These are phyloP conservation scores for Candida sp. DNA, from an alignment of 1,139 yeast species.

Conservation along the genomic window DNA sequence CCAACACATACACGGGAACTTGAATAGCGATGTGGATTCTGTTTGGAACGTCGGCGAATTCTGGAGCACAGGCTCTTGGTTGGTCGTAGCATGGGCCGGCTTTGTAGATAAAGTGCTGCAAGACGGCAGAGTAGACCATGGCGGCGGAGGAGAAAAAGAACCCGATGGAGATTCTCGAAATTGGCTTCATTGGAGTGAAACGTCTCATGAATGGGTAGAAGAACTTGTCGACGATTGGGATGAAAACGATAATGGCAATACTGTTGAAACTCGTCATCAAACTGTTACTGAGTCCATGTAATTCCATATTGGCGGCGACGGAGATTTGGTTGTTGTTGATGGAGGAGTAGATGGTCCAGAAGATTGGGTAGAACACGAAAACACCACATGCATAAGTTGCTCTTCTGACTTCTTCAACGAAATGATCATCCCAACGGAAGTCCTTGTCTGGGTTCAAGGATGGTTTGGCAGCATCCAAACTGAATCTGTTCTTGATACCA, in stretches of 20 bases:
- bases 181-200: slow-evolving; percentile 64
- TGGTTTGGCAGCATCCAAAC: slow-evolving; percentile 59
- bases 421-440: slow-evolving; percentile 61
- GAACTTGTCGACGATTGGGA: slow-evolving; percentile 57
- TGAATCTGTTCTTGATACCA: slow-evolving; percentile 51
- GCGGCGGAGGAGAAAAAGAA: slow-evolving; percentile 71
- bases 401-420: slow-evolving; percentile 65
- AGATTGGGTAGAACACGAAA: slow-evolving; percentile 61
- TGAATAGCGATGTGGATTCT: slow-evolving; percentile 62
- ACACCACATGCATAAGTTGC: slow-evolving; percentile 65
- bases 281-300: slow-evolving; percentile 68
- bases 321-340: background rate
- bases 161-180: slow-evolving; percentile 75
- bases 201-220: slow-evolving; percentile 59
- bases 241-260: slow-evolving; percentile 59
- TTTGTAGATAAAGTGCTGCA: slow-evolving; percentile 72
- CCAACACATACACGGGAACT: slow-evolving; percentile 62
- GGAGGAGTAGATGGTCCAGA: slow-evolving; percentile 57
- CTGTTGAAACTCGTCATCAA: slow-evolving; percentile 66
- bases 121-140: slow-evolving; percentile 80
- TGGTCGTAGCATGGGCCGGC: slow-evolving; percentile 77
- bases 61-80: slow-evolving; percentile 45
- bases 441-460: slow-evolving; percentile 41
- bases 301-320: slow-evolving; percentile 45
- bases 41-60: slow-evolving; percentile 44